phyloP scores from a whole-genome alignment of 1,284 basidiomycete species.

The Fomitiporia mediterranea region DNA sequence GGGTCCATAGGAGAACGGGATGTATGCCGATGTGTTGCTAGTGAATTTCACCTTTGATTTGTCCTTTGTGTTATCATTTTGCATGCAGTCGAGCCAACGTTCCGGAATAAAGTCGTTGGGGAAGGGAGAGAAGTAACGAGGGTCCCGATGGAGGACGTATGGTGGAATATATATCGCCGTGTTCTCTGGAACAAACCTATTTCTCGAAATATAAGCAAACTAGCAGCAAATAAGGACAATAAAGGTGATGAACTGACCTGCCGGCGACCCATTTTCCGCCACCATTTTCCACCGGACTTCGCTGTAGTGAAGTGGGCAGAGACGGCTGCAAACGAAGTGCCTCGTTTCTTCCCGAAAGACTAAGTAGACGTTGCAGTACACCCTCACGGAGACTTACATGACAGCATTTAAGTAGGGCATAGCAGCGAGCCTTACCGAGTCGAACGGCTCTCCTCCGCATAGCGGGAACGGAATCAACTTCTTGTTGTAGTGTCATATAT shows the following conservation, averaged over 20 bases:
- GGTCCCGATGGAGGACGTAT: slow-evolving; percentile 42
- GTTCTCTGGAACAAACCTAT: slow-evolving; percentile 45
- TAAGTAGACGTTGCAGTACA: neutral
- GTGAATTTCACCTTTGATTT: neutral
- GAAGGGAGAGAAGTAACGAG: slow-evolving; percentile 35
- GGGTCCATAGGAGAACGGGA: slow-evolving; percentile 33
- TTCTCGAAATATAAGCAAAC: neutral
- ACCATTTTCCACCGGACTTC: slow-evolving; percentile 4
- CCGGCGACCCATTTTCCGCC: slow-evolving; percentile 12
- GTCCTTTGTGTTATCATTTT: neutral
- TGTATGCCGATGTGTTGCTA: slow-evolving; percentile 35
- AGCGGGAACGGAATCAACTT: slow-evolving; percentile 27
- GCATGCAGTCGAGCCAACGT: slow-evolving; percentile 33
- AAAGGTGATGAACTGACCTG: neutral
- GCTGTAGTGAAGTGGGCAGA: slow-evolving; percentile 8
- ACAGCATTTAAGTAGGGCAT: slow-evolving; percentile 32
- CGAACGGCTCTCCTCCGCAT: slow-evolving; percentile 19
- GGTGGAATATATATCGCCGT: slow-evolving; percentile 43
- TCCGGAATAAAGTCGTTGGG: slow-evolving; percentile 41
- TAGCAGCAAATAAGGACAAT: too few relatives aligned
- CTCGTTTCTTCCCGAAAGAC: slow-evolving; percentile 1
- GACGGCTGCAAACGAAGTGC: slow-evolving; percentile 12
- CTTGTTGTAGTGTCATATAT: slow-evolving; percentile 27
- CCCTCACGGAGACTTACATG: slow-evolving; percentile 25
- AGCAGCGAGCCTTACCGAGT: slow-evolving; percentile 23